These are phyloP conservation scores for Geranomyces variabilis DNA, from an alignment of 192 early-diverging fungal species.

Conservation along the genomic window DNA sequence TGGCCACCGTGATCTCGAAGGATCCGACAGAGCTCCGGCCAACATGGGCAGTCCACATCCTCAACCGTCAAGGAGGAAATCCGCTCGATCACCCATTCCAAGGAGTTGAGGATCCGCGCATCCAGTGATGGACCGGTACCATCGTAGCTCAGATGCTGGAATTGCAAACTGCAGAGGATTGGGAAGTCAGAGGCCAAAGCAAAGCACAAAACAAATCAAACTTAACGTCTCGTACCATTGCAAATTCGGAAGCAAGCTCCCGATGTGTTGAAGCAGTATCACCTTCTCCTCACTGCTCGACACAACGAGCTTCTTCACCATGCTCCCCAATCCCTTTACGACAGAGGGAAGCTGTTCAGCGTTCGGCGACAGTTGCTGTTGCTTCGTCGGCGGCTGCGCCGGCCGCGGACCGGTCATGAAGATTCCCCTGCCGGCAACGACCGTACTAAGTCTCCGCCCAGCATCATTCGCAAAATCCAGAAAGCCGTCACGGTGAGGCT, in stretches of 20 bases:
- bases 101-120: conserved; percentile 33
- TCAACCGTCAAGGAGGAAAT: conserved; percentile 41
- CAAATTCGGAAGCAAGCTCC: conserved; percentile 20
- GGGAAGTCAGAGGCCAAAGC: neutral
- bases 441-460: conserved; percentile 11
- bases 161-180: conserved; percentile 24
- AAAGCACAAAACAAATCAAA: too few species aligned
- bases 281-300: conserved; percentile 34
- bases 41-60: conserved; percentile 48
- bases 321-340: conserved; percentile 23
- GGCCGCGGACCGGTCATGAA: neutral
- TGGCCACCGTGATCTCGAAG: conserved; percentile 33
- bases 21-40: conserved; percentile 40
- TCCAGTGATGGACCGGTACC: conserved; percentile 30
- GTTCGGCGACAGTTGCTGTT: neutral
- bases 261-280: conserved; percentile 34
- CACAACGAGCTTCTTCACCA: conserved; percentile 38
- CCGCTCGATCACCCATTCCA: conserved; percentile 37
- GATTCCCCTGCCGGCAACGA: conserved; percentile 5
- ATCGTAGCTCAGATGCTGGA: conserved; percentile 26
- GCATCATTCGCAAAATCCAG: conserved; percentile 30
- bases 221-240: conserved; percentile 23
- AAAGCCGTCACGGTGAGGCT: conserved; percentile 16
- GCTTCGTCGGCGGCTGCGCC: neutral
- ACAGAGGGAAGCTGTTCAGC: neutral